Base-by-base conservation (phyloP, 176 grass and related monocot species). In the Zoysia japonica region DNA sequence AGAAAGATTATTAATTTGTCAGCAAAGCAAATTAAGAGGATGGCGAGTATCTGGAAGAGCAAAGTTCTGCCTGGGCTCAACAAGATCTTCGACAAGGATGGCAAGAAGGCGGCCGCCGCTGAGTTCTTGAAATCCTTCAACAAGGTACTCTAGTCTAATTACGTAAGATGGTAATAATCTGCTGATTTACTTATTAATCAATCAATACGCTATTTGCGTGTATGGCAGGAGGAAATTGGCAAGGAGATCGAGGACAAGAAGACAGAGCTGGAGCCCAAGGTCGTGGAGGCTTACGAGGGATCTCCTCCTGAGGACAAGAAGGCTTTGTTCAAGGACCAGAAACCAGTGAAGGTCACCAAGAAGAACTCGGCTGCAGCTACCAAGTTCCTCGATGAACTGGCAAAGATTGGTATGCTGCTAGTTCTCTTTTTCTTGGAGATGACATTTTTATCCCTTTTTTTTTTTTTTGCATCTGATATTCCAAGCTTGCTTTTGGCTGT, bases 171-270 rank as follows among this genome's bases (percentile, higher is more conserved):
- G 28, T 28, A 28, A 28, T 28, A 28, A 28, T 28, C 28, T 28
- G 28, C 28, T 28, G 28, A 28, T 28, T 28, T 28, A 28, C 28
- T 28, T 28, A 28, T 28, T 28, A 28, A 28, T 28, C 28, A 28
- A 28, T 28, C 28, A 28, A 28, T 28, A 28, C 28, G n/a, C 3
- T 56, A 1, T 70, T 35, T 68, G 44, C 69, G 49, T 76, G 1
- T 28, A 28, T 28, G 28, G 45, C 54, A 98, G 95, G 95, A 94
- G 75, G 92, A 87, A 71, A 72, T 94, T 43, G 80, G 28, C 65
- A 98, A 94, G 85, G 92, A 94, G 81, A 63, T 94, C 51, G 95
- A 94, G 42, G 92, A 89, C 81, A 94, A 94, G 62, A 98, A 91
- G 88, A 68, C 75, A 55, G 95, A 93, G 10, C 83, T 98, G 42